Percentiles rank a stretch among this genome's conserved stretches.
Conservation (phyloP, 805 yeast genomes). For the Schwanniomyces yamadae region DNA sequence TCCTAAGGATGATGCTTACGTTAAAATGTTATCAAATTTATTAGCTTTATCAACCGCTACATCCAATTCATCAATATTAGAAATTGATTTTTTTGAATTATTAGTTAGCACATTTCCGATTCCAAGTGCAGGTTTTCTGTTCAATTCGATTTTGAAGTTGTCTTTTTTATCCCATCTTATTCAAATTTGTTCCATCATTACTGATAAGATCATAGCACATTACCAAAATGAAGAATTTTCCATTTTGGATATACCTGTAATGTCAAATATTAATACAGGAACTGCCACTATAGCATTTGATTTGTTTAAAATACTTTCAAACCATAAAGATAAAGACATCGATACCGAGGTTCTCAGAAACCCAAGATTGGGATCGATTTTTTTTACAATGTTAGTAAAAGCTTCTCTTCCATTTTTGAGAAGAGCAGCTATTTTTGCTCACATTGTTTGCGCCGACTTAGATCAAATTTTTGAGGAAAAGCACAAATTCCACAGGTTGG, state of each 20-base stretch:
- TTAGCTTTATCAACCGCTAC: conserved; percentile 30
- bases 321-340: conserved; percentile 5
- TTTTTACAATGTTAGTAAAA: conserved; percentile 56
- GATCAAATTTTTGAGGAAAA: conserved; percentile 24
- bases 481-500: conserved; percentile 30
- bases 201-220: conserved; percentile 26
- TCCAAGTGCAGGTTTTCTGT: conserved; percentile 43
- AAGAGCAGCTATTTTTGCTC: conserved; percentile 55
- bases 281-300: conserved; percentile 18
- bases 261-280: conserved; percentile 20
- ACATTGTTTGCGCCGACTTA: conserved; percentile 50
- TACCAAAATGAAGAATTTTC: conserved; percentile 23
- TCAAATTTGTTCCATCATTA: conserved; percentile 37
- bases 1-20: conserved; percentile 28
- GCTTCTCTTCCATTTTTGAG: conserved; percentile 65
- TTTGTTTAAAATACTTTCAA: conserved; percentile 27
- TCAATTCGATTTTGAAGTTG: conserved; percentile 46
- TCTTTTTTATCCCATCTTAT: conserved; percentile 55
- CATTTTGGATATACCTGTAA: conserved; percentile 38
- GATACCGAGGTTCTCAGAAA: conserved; percentile 15
- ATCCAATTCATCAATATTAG: conserved; percentile 34
- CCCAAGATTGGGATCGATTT: conserved; percentile 34
- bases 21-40: conserved; percentile 34
- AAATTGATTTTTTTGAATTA: conserved; percentile 52
- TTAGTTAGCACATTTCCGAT: conserved; percentile 51